Base-by-base conservation (phyloP, 2,329 filamentous ascomycete genomes). In the Diaporthe sp. region DNA sequence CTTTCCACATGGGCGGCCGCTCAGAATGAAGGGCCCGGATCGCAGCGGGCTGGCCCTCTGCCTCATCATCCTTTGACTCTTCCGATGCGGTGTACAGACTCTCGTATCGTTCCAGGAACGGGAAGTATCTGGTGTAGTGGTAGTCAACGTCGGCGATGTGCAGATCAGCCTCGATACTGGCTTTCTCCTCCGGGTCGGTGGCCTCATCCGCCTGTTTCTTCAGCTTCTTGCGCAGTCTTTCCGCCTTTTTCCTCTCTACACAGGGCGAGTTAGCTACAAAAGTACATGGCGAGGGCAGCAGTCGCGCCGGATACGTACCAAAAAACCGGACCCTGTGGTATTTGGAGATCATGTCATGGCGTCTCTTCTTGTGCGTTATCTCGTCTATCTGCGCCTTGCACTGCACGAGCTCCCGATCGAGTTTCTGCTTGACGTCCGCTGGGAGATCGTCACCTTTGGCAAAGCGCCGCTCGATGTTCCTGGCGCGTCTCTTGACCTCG, bases 281-380 rank as follows among this genome's bases (percentile, higher is more conserved):
- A 53, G 77, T 22, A 67, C 68, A 53, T 17, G 3, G 13, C 1
- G 3, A 39, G 39, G 25, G 71, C 8, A 44, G 51, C 15, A 19
- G 12, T 3, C 49, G 57, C 19, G 12, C 22, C 39, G 39, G 74
- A 12, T 7, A 80, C 89, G 70, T 87, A 94, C 94, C 94, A 83
- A 96, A 96, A 82, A 97, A 97, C 39, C 94, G 88, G 69, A 96
- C 91, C 90, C 95, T 96, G 82, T 96, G 94, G 80, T 95, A 97
- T 82, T 92, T 94, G 69, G 88, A 88, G 77, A 96, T 95, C 90
- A 96, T 94, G 75, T 91, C 88, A 79, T 88, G 89, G 78, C 91
- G 89, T 81, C 88, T 88, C 84, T 91, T 92, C 79, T 92, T 91
- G 75, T 88, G 87, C 75, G 90, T 86, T 65, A 89, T 87, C 77